Percentiles rank a stretch among this genome's conserved stretches.
These are phyloP conservation scores for Durusdinium trenchii DNA, from an alignment of 73 alveolate species.

Conservation along the genomic window DNA sequence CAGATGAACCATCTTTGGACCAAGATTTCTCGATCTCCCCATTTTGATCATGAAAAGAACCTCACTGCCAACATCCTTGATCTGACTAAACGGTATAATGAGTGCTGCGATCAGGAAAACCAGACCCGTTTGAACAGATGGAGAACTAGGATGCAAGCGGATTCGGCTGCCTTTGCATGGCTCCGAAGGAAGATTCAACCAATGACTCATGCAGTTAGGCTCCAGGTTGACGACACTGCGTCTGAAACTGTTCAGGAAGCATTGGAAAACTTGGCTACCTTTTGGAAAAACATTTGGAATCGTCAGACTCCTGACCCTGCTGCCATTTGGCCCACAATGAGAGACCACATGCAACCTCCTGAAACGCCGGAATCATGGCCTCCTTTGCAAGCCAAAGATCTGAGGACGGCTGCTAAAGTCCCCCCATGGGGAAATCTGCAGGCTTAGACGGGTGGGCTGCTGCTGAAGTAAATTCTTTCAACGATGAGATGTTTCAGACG, in stretches of 20 bases:
- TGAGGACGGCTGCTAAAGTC: neutral
- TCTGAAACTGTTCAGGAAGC: neutral
- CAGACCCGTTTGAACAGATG: neutral
- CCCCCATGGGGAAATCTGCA: neutral
- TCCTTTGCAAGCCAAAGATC: neutral
- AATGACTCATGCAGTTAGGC: neutral
- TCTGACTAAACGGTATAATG: no score
- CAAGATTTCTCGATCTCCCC: neutral
- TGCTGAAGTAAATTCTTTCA: neutral
- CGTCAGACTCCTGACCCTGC: neutral
- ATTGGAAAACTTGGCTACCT: neutral
- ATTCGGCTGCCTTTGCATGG: neutral
- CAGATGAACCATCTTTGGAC: neutral
- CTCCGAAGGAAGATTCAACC: neutral
- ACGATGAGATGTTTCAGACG: neutral
- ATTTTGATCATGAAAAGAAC: neutral
- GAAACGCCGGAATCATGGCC: neutral
- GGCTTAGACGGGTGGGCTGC: conserved; percentile 20
- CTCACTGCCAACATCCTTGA: neutral
- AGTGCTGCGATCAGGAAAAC: neutral
- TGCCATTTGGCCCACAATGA: neutral
- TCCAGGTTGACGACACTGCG: neutral
- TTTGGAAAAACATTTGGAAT: neutral
- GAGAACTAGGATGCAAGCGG: neutral
- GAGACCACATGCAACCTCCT: neutral